Evolutionary conservation across 148 eudicot species (phyloP).

Genomic region (Polygonum maritimum): DNA sequence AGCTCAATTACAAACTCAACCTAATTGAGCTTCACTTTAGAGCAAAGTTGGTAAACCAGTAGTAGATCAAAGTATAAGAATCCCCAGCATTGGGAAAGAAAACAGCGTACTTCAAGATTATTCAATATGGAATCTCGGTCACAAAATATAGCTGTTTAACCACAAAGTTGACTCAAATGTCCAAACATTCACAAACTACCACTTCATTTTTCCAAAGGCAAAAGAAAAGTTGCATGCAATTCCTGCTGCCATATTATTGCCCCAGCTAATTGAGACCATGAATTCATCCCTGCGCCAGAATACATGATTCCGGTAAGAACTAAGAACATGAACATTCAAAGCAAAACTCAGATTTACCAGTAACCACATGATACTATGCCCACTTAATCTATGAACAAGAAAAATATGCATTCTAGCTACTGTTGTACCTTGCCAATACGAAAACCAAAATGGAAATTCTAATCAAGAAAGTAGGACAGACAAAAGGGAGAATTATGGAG

Average conservation of each 20-base stretch:
- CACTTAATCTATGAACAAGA: background rate
- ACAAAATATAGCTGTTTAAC: background rate
- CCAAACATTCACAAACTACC: conserved; percentile 4
- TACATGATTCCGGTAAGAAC: background rate
- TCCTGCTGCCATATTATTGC: conserved; percentile 6
- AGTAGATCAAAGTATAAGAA: no score
- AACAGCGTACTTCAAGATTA: background rate
- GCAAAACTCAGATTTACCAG: background rate
- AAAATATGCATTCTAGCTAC: background rate
- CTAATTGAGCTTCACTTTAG: no score
- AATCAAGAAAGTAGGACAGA: background rate
- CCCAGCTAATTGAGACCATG: background rate
- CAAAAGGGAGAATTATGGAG: background rate
- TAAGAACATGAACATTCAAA: background rate
- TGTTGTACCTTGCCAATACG: background rate
- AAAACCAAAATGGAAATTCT: background rate
- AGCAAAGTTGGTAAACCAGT: no score
- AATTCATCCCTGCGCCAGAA: background rate
- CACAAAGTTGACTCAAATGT: background rate
- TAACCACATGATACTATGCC: background rate
- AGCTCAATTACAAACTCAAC: no score
- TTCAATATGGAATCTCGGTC: background rate
- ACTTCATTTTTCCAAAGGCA: background rate
- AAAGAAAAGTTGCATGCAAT: background rate
- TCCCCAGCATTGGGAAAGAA: background rate